Evolutionary conservation across 164 flowering plant genomes (phyloP).

Genomic region (Pachysandra terminalis): DNA sequence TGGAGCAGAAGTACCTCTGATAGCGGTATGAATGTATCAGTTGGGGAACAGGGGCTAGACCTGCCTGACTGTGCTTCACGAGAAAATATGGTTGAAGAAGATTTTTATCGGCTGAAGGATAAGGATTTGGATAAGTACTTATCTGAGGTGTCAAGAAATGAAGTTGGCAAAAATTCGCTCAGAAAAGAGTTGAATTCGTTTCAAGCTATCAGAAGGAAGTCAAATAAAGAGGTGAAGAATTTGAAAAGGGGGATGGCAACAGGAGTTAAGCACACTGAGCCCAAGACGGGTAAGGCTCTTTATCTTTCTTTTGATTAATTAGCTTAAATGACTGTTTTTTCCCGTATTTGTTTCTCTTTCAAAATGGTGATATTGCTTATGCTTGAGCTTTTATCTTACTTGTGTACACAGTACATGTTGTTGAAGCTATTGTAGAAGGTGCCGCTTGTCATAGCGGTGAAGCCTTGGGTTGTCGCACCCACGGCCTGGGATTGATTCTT

Average conservation of each 20-base stretch:
- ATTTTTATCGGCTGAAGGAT: conserved; percentile 1
- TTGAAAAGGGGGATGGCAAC: conserved; percentile 8
- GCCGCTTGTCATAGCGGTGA: too few relatives aligned
- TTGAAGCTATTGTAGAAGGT: too few relatives aligned
- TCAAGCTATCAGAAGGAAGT: conserved; percentile 10
- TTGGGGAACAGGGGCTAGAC: conserved; percentile 3
- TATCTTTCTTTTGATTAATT: background rate
- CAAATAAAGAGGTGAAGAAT: conserved; percentile 11
- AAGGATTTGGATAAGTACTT: conserved; percentile 5
- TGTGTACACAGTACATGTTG: too few relatives aligned
- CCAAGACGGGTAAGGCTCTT: conserved; percentile 27
- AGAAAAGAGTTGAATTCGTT: conserved; percentile 11
- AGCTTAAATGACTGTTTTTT: background rate
- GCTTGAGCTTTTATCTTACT: background rate
- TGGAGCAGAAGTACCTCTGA: background rate
- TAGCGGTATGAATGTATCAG: conserved; percentile 1
- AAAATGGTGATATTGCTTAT: background rate
- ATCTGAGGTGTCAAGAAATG: background rate
- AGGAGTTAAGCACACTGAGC: conserved; percentile 13
- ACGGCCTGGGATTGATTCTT: too few relatives aligned
- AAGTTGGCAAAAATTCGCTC: conserved; percentile 6
- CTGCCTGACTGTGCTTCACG: background rate
- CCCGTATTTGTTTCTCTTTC: background rate
- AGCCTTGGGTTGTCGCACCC: too few relatives aligned
- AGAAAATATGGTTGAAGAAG: conserved; percentile 8